Base-by-base conservation (phyloP, 139 green algal genomes). In the Chlorella sp. region DNA sequence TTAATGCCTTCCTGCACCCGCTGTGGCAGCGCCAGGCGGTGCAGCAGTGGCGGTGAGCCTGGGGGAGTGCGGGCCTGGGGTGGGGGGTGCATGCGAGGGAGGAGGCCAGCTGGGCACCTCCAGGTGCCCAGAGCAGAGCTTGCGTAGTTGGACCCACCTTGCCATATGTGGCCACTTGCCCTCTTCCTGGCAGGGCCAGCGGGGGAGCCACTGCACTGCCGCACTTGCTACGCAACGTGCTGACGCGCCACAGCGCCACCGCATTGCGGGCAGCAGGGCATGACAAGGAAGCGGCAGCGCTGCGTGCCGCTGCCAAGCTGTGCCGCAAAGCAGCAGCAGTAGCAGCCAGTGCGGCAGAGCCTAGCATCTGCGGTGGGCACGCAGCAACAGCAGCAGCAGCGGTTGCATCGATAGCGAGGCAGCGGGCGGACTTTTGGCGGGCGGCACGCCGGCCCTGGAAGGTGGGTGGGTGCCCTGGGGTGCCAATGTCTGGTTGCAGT, bases 341-440 rank as follows among this genome's bases (percentile, higher is more conserved):
- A 7, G 77, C 77, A 43, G 26, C 20, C 40, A 34, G 51, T 8
- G 68, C 70, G 58, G 58, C 7, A 11, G 72, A 32, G 30, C 30
- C 72, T 11, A 32, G 43, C 70, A 77, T 24, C 11, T 7, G 70
- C 30, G 44, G 60, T 32, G 43, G 30, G 20, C 16, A 60, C 7
- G 58, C 41, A n/a, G 19, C 34, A 22, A 48, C 46, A 17, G 58
- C 41, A n/a, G 19, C 34, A 22, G 73, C 46, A 17, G 73, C 73
- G 30, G 44, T 51, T 20, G 32, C 65, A 0, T 48, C 77, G 11
- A 48, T 73, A 64, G 40, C 40, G 1, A 44, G 58, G 30, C 77
- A 58, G 56, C 58, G 58, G 30, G 28, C 60, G 4, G 77, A 83
- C 77, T 83, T 83, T 58, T 83, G 77, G 77, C 40, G 77, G 28